Evolutionary conservation across 257 asterid species (phyloP), one percentile per base, ranked within the genome.

Genomic region (Agastache rugosa): DNA sequence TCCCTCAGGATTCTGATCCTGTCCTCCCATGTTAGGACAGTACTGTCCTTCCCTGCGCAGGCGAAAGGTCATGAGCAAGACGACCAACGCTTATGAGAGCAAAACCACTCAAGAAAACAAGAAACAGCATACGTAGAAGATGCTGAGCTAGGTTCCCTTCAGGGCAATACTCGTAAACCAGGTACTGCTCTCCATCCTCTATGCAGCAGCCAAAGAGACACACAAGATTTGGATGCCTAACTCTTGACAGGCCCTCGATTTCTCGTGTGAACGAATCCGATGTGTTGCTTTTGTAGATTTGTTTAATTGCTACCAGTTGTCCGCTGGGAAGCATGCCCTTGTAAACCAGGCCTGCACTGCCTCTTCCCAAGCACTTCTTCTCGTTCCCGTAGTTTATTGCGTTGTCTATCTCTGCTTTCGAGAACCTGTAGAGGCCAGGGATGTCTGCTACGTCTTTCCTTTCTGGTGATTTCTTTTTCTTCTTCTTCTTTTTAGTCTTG

Each of bases 271-370:
- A 92, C 1, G 95, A 88, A 71, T 87, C 96, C 8, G 90, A 74
- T 5, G 93, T 90, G 76, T 80, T 90, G 76, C 83, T 92, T 77
- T 81, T 84, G 68, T 72, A 83, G 14, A 92, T 88, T 31, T 92
- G 96, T 78, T 92, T 92, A 76, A 90, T 86, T 10, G 96, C 97
- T 35, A 92, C 96, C 15, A 81, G 71, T 51, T 92, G 96, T 71
- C 97, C 97, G 27, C 96, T 92, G 0, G 96, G 97, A 34, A 92
- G 85, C 82, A 88, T 74, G 58, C 96, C 96, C 71, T 88, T 88
- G 83, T 75, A 92, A 9, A 92, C 97, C 60, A 73, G 70, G 64
- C 97, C 96, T 10, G 97, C 93, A 68, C 97, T 90, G 47, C 97
- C 97, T n/a, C 93, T 85, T 65, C 96, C 97, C 0, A 90, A 84